phyloP scores from a whole-genome alignment of 1,139 yeast genomes.

The Arxiozyma slooffiae region DNA sequence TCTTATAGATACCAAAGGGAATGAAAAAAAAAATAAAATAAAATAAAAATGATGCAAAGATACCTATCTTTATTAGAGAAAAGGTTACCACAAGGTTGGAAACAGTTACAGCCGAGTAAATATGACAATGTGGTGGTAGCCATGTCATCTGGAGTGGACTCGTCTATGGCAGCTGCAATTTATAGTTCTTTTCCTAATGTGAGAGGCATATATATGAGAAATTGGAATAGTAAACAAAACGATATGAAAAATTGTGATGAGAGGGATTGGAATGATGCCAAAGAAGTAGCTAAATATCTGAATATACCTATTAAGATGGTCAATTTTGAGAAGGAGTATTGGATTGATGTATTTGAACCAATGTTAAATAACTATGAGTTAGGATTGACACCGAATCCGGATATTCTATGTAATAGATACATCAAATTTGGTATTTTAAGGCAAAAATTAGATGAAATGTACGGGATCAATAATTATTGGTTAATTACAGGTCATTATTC shows the following conservation, averaged over 20 bases:
- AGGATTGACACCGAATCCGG: conserved; percentile 93
- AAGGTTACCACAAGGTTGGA: conserved; percentile 15
- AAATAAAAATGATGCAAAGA: neutral
- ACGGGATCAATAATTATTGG: conserved; percentile 52
- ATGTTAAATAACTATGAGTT: conserved; percentile 62
- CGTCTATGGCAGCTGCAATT: conserved; percentile 78
- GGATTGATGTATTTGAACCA: conserved; percentile 87
- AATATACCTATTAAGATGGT: conserved; percentile 65
- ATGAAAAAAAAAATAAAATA: no score
- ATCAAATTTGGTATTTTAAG: conserved; percentile 79
- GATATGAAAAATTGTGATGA: conserved; percentile 54
- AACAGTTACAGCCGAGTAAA: conserved; percentile 36
- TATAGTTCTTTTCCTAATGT: conserved; percentile 47
- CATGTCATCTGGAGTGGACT: conserved; percentile 96
- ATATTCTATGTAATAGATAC: conserved; percentile 72
- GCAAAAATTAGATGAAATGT: conserved; percentile 40
- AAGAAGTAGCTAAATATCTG: conserved; percentile 48
- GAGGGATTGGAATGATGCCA: conserved; percentile 80
- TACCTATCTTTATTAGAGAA: neutral
- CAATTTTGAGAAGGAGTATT: conserved; percentile 81
- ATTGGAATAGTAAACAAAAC: conserved; percentile 51
- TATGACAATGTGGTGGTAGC: conserved; percentile 67
- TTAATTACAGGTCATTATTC: conserved; percentile 93
- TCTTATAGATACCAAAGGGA: no score
- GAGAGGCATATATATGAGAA: conserved; percentile 81